Evolutionary conservation across 169 alveolate species (phyloP).

Genomic region (Blepharisma undulans): DNA sequence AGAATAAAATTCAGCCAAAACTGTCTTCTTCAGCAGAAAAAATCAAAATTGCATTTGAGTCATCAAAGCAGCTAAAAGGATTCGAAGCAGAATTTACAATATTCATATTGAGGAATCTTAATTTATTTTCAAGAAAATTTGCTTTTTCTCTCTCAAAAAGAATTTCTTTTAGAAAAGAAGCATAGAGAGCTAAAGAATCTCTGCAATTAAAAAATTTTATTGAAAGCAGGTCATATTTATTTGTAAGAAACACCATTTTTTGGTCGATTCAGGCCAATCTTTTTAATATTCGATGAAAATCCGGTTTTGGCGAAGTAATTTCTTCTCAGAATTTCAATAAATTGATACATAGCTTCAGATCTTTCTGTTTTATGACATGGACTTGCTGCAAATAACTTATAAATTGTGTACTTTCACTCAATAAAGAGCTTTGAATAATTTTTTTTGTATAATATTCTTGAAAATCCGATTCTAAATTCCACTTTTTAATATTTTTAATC

Average conservation of each 20-base stretch:
- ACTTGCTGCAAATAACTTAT: background rate
- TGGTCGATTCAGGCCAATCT: background rate
- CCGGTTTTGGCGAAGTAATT: background rate
- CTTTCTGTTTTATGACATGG: background rate
- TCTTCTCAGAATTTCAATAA: background rate
- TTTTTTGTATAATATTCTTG: background rate
- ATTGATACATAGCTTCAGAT: background rate
- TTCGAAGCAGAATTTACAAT: background rate
- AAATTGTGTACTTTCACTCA: background rate
- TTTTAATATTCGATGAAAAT: background rate
- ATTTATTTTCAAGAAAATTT: background rate
- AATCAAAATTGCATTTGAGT: background rate
- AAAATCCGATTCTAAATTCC: background rate
- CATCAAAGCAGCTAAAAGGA: background rate
- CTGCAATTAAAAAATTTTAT: background rate
- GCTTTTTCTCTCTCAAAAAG: background rate
- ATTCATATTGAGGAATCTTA: background rate
- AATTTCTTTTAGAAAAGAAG: background rate
- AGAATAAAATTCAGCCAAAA: background rate
- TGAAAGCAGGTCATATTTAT: background rate
- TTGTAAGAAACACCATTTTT: background rate
- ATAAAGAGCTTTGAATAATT: background rate
- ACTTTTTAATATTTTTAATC: background rate
- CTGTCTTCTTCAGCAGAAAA: background rate
- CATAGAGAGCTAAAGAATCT: background rate